A percentile compares a stretch with the other conserved stretches of the same genome.
Evolutionary conservation across 2,329 filamentous ascomycete species (phyloP).

Genomic region (Arthrobotrys megalospora): DNA sequence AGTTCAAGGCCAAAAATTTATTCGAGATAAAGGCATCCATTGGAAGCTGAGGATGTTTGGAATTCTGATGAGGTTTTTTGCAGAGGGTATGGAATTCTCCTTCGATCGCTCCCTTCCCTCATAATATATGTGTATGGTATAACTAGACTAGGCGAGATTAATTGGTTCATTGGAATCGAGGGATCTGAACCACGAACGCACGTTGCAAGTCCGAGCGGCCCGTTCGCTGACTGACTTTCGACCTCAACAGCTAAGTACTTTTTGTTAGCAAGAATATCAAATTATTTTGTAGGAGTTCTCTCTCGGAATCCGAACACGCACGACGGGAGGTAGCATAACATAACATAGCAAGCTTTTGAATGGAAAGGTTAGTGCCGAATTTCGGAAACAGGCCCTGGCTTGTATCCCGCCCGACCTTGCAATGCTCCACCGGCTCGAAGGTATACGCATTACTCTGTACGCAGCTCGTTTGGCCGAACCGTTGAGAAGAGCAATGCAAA

Average conservation of each 20-base stretch:
- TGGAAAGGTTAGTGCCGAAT: slow-evolving; percentile 13
- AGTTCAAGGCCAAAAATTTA: too few species aligned
- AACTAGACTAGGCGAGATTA: slow-evolving; percentile 7
- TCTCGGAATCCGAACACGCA: slow-evolving; percentile 31
- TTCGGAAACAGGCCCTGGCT: slow-evolving; percentile 25
- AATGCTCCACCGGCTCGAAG: slow-evolving; percentile 3
- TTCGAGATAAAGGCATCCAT: background rate
- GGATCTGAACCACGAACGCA: slow-evolving; percentile 8
- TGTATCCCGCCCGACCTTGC: slow-evolving; percentile 4
- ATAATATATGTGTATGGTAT: background rate
- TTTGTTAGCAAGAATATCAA: background rate
- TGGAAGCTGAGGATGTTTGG: background rate
- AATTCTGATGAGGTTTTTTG: background rate
- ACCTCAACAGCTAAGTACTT: background rate
- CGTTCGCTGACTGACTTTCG: slow-evolving; percentile 7
- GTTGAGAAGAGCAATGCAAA: too few species aligned
- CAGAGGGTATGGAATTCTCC: slow-evolving; percentile 15
- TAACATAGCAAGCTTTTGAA: background rate
- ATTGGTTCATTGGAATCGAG: slow-evolving; percentile 27
- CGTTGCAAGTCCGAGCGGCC: slow-evolving; percentile 14
- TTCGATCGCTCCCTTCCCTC: background rate
- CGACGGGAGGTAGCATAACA: background rate
- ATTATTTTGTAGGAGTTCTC: background rate
- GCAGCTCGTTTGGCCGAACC: too few species aligned
- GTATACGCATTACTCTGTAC: too few species aligned